Evolutionary conservation across 2,329 filamentous ascomycete species (phyloP), one percentile per base, ranked within the genome.

Genomic region (Ascocoryne sarcoides): DNA sequence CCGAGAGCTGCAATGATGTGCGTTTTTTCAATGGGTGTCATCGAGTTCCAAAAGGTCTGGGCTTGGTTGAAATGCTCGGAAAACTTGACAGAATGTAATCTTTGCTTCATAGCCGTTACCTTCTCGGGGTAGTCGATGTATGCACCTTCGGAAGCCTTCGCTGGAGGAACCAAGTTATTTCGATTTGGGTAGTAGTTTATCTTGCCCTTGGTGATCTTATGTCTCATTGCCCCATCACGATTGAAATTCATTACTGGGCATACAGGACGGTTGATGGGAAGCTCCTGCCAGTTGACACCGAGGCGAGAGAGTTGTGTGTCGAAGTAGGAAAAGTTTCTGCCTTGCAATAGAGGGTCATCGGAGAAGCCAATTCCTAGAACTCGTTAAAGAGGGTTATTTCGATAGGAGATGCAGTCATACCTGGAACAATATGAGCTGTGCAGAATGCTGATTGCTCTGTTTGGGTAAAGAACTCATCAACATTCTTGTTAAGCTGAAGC

Each of bases 391-490:
- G n/a, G n/a, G n/a, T n/a, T n/a, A n/a, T n/a, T n/a, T n/a, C n/a
- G n/a, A n/a, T n/a, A n/a, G n/a, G n/a, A n/a, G n/a, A n/a, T n/a
- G n/a, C n/a, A n/a, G n/a, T n/a, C n/a, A n/a, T n/a, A 26, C 23
- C 23, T 0, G 82, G 83, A 0, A 92, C 81, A 36, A 92, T 65
- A 50, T 93, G 85, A 40, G 76, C 73, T 1, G 86, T 90, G 55
- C 82, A 88, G 62, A 92, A 93, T 2, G 85, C 84, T 1, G 79
- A 76, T 62, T 93, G 86, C 65, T 93, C 86, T 0, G 80, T 87
- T 61, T 92, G 75, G 0, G 84, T 69, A 63, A 92, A 92, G 65
- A 75, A 92, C 57, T 93, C 84, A 48, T 90, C 84, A 1, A 83
- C 69, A 44, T 86, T 90, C 39, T 74, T 73, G 67, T 92, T 89